phyloP scores from a whole-genome alignment of 2,329 filamentous ascomycete species.

The Arthrobotrys entomopaga region DNA sequence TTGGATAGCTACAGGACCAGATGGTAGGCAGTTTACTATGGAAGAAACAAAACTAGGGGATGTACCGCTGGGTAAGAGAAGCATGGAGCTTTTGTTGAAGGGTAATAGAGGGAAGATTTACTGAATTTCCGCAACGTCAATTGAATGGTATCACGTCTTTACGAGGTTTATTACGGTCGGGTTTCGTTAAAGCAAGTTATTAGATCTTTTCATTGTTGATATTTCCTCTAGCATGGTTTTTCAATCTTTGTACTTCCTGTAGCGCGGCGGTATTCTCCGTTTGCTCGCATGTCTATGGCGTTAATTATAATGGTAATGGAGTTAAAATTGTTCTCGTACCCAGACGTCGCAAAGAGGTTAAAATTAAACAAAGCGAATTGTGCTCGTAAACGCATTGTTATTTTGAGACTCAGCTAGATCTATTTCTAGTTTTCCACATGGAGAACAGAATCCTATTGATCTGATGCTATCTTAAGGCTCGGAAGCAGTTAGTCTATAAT shows the following conservation, averaged over 20 bases:
- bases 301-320: background rate
- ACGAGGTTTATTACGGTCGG: slow-evolving; percentile 12
- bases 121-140: background rate
- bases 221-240: no score
- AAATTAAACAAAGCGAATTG: no score
- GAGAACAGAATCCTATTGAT: no score
- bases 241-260: background rate
- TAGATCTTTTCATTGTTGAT: background rate
- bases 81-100: slow-evolving; percentile 42
- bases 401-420: no score
- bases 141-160: background rate
- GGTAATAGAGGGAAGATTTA: slow-evolving; percentile 34
- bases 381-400: no score
- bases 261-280: background rate
- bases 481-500: no score
- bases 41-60: slow-evolving; percentile 38
- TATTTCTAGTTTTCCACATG: no score
- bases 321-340: no score
- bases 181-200: background rate
- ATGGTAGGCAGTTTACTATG: slow-evolving; percentile 22
- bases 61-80: slow-evolving; percentile 40
- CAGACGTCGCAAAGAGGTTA: no score
- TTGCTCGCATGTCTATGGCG: slow-evolving; percentile 13
- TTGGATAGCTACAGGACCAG: slow-evolving; percentile 17
- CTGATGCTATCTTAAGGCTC: no score